A percentile compares a stretch with the other conserved stretches of the same genome.
Conservation (phyloP, 306 rosid genomes). For the Pterocarpus macrocarpus region DNA sequence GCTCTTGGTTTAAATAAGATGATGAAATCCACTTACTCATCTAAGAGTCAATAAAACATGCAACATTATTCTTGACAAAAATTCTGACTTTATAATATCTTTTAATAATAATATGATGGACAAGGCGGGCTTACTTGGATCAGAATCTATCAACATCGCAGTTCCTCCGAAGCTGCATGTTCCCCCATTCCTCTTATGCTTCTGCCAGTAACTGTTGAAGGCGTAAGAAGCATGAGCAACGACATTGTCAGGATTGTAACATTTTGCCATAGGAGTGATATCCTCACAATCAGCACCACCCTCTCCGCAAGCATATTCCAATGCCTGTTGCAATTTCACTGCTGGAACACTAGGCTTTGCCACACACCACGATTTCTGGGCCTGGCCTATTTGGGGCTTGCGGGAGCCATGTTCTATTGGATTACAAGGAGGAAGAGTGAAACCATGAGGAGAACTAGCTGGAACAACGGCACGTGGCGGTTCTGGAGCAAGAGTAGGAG, state of each 20-base stretch:
- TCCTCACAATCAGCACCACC: slow-evolving; percentile 84
- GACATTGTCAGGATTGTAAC: slow-evolving; percentile 70
- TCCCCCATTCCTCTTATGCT: slow-evolving; percentile 86
- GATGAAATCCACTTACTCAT: too few relatives aligned
- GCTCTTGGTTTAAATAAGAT: too few relatives aligned
- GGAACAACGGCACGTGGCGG: slow-evolving; percentile 55
- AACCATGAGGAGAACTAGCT: slow-evolving; percentile 63
- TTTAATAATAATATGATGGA: neutral
- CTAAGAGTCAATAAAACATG: neutral
- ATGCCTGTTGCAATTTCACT: slow-evolving; percentile 74
- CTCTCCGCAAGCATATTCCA: slow-evolving; percentile 91
- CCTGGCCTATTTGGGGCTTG: slow-evolving; percentile 44
- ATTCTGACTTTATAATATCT: too few relatives aligned
- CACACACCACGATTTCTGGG: slow-evolving; percentile 87
- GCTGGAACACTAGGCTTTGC: slow-evolving; percentile 92
- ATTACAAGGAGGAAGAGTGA: slow-evolving; percentile 73
- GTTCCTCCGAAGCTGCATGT: slow-evolving; percentile 90
- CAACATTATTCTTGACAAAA: neutral
- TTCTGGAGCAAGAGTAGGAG: slow-evolving; percentile 55
- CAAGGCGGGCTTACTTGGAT: slow-evolving; percentile 72
- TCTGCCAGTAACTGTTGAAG: slow-evolving; percentile 96
- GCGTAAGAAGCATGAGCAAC: slow-evolving; percentile 95
- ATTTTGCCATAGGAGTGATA: slow-evolving; percentile 69
- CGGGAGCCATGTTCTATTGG: slow-evolving; percentile 65
- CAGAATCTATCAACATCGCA: slow-evolving; percentile 81